phyloP scores from a whole-genome alignment of 345 rosid genomes.

The Citrus mangshanensis region DNA sequence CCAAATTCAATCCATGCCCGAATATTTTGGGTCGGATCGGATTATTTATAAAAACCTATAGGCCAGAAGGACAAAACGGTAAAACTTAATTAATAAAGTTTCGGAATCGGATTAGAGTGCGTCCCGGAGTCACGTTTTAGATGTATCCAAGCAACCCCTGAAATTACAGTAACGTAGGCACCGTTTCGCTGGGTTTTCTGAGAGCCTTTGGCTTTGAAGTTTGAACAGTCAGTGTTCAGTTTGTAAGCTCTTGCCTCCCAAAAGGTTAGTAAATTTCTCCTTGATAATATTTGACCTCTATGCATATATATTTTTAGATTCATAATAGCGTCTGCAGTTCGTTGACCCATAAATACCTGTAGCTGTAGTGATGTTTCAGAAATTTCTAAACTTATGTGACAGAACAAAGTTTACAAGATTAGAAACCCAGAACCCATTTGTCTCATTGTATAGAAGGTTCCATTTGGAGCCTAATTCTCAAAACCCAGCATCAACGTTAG shows the following conservation, averaged over 20 bases:
- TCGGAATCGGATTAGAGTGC: too few species aligned
- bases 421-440: slow-evolving; percentile 18
- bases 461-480: slow-evolving; percentile 22
- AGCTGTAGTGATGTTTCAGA: slow-evolving; percentile 16
- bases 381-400: slow-evolving; percentile 5
- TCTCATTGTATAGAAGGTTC: slow-evolving; percentile 12
- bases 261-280: not conserved
- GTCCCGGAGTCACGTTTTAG: not conserved
- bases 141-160: not conserved
- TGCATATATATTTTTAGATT: not conserved
- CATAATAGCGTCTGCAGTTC: not conserved
- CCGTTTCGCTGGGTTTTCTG: not conserved
- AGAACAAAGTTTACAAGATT: not conserved
- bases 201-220: not conserved
- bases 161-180: not conserved
- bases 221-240: not conserved
- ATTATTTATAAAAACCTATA: too few species aligned
- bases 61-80: not conserved
- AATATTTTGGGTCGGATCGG: too few species aligned
- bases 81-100: too few species aligned
- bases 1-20: too few species aligned
- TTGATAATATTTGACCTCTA: not conserved
- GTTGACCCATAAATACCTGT: not conserved
- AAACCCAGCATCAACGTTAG: slow-evolving; percentile 26
- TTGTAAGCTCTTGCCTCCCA: not conserved